These are phyloP conservation scores for Verticillium longisporum DNA, from an alignment of 2,329 filamentous ascomycete species.

Conservation along the genomic window DNA sequence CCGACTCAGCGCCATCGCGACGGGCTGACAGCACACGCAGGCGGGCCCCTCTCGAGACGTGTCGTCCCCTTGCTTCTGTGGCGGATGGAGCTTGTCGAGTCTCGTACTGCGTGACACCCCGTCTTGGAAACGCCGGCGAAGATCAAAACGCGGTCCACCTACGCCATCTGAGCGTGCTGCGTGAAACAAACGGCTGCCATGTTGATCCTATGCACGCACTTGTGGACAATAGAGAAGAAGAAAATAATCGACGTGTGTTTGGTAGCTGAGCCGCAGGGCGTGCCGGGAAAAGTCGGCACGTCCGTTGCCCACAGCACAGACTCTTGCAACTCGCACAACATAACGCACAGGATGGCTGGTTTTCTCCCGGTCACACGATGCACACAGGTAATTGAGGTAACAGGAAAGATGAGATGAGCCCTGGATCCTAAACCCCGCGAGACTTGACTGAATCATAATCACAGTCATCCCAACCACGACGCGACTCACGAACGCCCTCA, in stretches of 20 bases:
- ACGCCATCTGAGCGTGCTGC: not conserved
- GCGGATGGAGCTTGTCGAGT: not conserved
- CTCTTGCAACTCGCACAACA: no score
- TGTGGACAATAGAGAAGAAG: not conserved
- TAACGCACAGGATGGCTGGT: no score
- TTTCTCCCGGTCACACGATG: not conserved
- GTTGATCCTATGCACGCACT: not conserved
- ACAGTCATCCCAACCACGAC: not conserved
- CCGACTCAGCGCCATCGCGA: not conserved
- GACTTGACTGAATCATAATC: not conserved
- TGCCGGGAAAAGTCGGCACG: not conserved
- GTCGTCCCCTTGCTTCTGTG: not conserved
- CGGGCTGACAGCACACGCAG: not conserved
- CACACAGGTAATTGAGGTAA: not conserved
- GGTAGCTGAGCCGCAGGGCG: no score
- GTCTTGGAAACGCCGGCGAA: not conserved
- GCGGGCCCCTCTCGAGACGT: not conserved
- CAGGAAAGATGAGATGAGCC: not conserved
- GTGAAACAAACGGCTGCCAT: not conserved
- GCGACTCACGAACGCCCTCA: not conserved
- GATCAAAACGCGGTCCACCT: not conserved
- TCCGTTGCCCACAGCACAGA: not conserved
- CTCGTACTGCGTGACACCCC: not conserved
- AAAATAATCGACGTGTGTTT: not conserved
- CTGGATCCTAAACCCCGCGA: not conserved